These are phyloP conservation scores for Microbotryum saponariae DNA, from an alignment of 1,284 basidiomycete genomes.

Conservation along the genomic window DNA sequence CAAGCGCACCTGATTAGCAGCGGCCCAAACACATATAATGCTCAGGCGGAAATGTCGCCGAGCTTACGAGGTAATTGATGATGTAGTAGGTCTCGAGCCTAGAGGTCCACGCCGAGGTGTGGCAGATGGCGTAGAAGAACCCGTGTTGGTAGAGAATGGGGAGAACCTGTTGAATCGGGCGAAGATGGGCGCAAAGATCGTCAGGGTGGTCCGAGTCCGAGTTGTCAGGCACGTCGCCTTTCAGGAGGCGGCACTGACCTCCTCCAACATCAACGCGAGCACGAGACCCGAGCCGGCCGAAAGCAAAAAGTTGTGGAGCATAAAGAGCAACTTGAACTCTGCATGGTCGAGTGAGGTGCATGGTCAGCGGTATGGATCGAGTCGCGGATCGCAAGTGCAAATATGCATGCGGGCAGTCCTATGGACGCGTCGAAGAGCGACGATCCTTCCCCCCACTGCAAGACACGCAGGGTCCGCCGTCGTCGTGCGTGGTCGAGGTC, in stretches of 20 bases:
- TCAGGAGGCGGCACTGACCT: conserved; percentile 48
- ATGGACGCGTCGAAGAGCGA: no score
- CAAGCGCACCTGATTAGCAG: not conserved
- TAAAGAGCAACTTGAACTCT: conserved; percentile 76
- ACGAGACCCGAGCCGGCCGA: conserved; percentile 73
- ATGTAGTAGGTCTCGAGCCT: conserved; percentile 65
- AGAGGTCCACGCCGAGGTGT: conserved; percentile 68
- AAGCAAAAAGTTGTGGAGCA: conserved; percentile 84
- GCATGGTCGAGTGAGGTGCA: conserved; percentile 40
- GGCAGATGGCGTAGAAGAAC: conserved; percentile 70
- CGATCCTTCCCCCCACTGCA: no score
- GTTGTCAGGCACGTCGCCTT: conserved; percentile 25
- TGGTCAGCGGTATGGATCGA: not conserved
- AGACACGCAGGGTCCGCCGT: no score
- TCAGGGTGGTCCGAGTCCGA: not conserved
- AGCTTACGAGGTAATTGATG: conserved; percentile 97
- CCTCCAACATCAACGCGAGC: conserved; percentile 79
- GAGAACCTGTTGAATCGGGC: conserved; percentile 39
- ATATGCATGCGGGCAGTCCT: no score
- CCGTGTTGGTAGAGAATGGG: conserved; percentile 66
- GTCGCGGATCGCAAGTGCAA: no score
- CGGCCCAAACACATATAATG: not conserved
- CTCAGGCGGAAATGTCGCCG: conserved; percentile 39
- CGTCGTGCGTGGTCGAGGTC: no score
- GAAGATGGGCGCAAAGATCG: not conserved